Base-by-base conservation (phyloP, 2,329 filamentous ascomycete genomes). In the Plenodomus tracheiphilus region DNA sequence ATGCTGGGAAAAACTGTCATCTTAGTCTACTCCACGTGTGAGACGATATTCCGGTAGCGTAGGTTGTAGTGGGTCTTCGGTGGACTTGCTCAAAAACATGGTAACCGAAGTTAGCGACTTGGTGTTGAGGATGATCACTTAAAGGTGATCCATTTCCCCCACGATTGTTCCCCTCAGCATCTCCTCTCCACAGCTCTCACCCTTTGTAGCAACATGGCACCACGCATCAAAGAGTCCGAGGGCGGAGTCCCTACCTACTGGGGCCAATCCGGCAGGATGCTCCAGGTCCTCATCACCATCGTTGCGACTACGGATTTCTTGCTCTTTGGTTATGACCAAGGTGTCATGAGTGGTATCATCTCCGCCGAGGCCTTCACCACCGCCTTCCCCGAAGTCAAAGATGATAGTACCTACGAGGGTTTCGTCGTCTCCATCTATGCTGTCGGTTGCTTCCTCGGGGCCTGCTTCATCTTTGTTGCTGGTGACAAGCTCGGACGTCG, bases 401-500 rank as follows among this genome's bases (percentile, higher is more conserved):
- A 54, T 17, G 63, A 79, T 58, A 59, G 55, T 8, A 65, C 58
- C 39, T 65, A 63, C 62, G 62, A 77, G 55, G 78, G 77, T 44
- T 76, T 75, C 47, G 75, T 81, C 28, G 77, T 76, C 7, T 72
- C 79, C 21, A 79, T 79, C 56, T 81, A 81, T 66, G 77, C 79
- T 52, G 63, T 80, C 30, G 79, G 78, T n/a, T 76, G 73, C 49
- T 64, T 76, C 22, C 54, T 74, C 17, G 74, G 74, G 36, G 72
- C 74, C 7, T 66, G 71, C 52, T 70, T 74, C 54, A 68, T 69
- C 49, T 67, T 75, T 22, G 42, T 55, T 3, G 64, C 64, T 16
- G 74, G 73, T 28, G 74, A 77, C 54, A 65, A 64, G 43, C 64
- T 77, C 7, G 76, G 76, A 37, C 73, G 75, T 16, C 68, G 74